A percentile compares a stretch with the other conserved stretches of the same genome.
These are phyloP conservation scores for Hordeum vulgare DNA, from an alignment of 176 grass and related monocot genomes.

Conservation along the genomic window MorexV3_pseudomolecules_assembly NC_058522.1:490067281-490067780, in stretches of 20 bases:
- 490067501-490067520: slow-evolving; percentile 2
- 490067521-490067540: neutral
- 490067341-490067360: neutral
- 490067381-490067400: neutral
- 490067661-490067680: neutral
- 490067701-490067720: neutral
- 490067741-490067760: neutral
- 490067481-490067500: too few relatives aligned
- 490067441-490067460: neutral
- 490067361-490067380: neutral
- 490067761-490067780: neutral
- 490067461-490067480: neutral
- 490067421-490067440: neutral
- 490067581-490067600: neutral
- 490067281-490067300: neutral
- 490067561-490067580: slow-evolving; percentile 22
- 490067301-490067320: neutral
- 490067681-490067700: neutral
- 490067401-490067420: neutral
- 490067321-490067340: neutral
- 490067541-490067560: slow-evolving; percentile 24
- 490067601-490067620: neutral
- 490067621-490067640: neutral
- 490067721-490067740: neutral
- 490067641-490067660: neutral